These are phyloP conservation scores for Lithospermum erythrorhizon DNA, from an alignment of 257 asterid species.

Conservation along the genomic window DNA sequence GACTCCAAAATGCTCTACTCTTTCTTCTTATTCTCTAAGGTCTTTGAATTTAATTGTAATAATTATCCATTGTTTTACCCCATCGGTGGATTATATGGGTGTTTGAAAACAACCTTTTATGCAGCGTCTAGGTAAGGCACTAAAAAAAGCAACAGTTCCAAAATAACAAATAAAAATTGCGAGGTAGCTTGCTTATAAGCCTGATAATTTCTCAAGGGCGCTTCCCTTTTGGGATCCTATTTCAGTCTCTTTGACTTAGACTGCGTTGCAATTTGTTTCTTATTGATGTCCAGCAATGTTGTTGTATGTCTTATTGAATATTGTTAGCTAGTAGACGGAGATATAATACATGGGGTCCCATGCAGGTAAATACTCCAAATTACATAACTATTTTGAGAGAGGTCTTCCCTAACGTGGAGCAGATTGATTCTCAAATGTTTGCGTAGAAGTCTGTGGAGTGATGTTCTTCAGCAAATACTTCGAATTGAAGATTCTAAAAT, in stretches of 20 bases:
- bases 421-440: conserved; percentile 66
- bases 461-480: conserved; percentile 2
- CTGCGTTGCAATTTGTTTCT: too few relatives aligned
- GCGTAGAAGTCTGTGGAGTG: conserved; percentile 19
- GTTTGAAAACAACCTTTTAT: too few relatives aligned
- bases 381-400: conserved; percentile 51
- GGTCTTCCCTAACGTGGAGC: conserved; percentile 68
- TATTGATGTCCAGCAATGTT: too few relatives aligned
- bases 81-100: not conserved
- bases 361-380: conserved; percentile 66
- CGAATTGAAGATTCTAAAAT: conserved; percentile 1
- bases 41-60: not conserved
- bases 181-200: too few relatives aligned
- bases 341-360: conserved; percentile 1
- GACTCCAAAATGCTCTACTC: conserved; percentile 1
- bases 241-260: too few relatives aligned
- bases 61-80: too few relatives aligned
- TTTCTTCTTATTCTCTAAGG: conserved; percentile 2
- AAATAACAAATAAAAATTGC: too few relatives aligned
- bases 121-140: too few relatives aligned
- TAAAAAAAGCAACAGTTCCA: too few relatives aligned
- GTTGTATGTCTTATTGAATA: too few relatives aligned
- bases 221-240: too few relatives aligned
- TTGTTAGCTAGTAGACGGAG: not conserved
- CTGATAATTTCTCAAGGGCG: too few relatives aligned